Percentiles rank a stretch among this genome's conserved stretches.
Conservation (phyloP, 1,139 yeast species). For the Protomyces pachydermus region DNA sequence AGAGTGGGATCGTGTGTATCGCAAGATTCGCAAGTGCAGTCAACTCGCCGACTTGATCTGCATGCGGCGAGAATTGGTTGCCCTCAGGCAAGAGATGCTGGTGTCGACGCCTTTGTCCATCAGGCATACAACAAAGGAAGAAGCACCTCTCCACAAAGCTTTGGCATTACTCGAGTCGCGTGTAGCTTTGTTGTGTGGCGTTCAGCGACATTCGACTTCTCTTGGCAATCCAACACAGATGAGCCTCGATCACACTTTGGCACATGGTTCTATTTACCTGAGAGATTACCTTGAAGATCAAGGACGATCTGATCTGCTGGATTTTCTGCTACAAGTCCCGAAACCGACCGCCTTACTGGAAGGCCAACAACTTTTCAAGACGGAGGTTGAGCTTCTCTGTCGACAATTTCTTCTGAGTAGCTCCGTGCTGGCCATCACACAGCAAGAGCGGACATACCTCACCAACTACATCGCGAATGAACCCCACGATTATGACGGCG, state of each 20-base stretch:
- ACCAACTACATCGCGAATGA: constrained; percentile 26
- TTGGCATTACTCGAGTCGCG: constrained; percentile 8
- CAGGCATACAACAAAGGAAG: neutral
- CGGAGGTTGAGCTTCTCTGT: constrained; percentile 1
- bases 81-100: neutral
- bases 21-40: constrained; percentile 12
- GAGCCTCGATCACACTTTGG: constrained; percentile 4
- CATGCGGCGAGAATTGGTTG: constrained; percentile 12
- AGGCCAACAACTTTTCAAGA: neutral
- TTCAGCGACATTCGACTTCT: neutral
- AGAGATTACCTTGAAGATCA: constrained; percentile 1
- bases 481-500: constrained; percentile 29
- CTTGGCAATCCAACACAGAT: neutral
- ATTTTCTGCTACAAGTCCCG: constrained; percentile 7
- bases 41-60: constrained; percentile 6
- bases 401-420: neutral
- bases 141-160: constrained; percentile 4
- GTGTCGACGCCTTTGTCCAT: neutral
- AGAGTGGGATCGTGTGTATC: constrained; percentile 14
- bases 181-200: constrained; percentile 1
- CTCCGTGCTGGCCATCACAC: constrained; percentile 6
- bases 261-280: neutral
- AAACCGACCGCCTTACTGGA: neutral
- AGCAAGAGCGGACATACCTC: constrained; percentile 1
- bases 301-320: constrained; percentile 1